These are phyloP conservation scores for Kwoniella dejecticola DNA, from an alignment of 768 basidiomycete genomes.

Conservation along the genomic window DNA sequence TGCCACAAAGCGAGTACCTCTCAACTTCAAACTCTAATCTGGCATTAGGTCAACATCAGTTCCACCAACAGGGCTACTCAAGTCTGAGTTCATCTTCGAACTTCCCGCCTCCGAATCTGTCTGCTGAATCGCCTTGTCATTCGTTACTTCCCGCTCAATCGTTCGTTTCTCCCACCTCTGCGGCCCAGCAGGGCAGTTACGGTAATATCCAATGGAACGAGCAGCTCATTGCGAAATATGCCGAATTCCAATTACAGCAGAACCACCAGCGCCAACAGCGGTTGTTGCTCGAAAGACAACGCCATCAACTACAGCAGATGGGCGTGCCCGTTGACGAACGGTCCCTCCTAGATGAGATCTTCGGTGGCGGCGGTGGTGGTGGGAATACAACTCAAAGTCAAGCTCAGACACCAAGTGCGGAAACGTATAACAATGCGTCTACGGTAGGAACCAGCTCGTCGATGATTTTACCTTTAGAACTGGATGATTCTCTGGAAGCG, in stretches of 20 bases:
- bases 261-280: conserved; percentile 50
- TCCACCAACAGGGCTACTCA: background rate
- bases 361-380: conserved; percentile 19
- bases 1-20: background rate
- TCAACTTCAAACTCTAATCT: background rate
- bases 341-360: conserved; percentile 44
- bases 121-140: background rate
- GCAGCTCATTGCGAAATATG: conserved; percentile 40
- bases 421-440: background rate
- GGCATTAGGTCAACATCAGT: conserved; percentile 2
- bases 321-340: conserved; percentile 44
- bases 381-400: background rate
- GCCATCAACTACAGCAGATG: conserved; percentile 43
- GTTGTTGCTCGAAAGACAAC: conserved; percentile 39
- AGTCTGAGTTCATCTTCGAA: too few relatives aligned
- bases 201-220: conserved; percentile 19
- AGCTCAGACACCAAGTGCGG: background rate
- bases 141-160: background rate
- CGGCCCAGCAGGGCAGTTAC: background rate
- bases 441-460: background rate
- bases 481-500: background rate
- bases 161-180: background rate
- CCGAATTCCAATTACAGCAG: conserved; percentile 50
- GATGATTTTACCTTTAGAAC: background rate
- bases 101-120: background rate